Evolutionary conservation across 2,329 filamentous ascomycete genomes (phyloP).

Genomic region (Scleromitrula shiraiana): DNA sequence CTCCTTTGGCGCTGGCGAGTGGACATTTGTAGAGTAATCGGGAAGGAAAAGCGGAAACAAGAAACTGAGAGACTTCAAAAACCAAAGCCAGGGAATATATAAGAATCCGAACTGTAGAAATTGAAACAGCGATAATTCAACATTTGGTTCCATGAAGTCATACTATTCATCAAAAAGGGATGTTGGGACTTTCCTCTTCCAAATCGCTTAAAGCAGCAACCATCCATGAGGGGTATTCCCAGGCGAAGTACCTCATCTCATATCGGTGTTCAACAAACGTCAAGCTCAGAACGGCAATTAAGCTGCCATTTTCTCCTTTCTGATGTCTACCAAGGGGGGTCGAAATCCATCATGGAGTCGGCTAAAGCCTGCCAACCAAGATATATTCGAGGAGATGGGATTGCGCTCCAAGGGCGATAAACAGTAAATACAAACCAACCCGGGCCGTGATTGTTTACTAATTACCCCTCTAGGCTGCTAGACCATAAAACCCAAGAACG

Average conservation of each 20-base stretch:
- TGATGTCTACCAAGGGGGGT: conserved; percentile 26
- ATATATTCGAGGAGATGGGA: conserved; percentile 74
- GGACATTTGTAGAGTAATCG: conserved; percentile 17
- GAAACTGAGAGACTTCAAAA: not conserved
- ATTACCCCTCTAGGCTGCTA: conserved; percentile 47
- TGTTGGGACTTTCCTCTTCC: not conserved
- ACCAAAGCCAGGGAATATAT: too few species aligned
- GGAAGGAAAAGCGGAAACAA: not conserved
- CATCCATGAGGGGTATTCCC: not conserved
- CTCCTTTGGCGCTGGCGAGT: conserved; percentile 24
- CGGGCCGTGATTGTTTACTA: conserved; percentile 10
- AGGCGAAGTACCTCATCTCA: not conserved
- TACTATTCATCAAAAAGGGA: not conserved
- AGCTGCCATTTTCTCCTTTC: not conserved
- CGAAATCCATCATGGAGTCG: conserved; percentile 53
- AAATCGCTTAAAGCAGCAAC: not conserved
- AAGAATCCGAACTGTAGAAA: too few species aligned
- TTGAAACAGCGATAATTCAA: too few species aligned
- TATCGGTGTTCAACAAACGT: not conserved
- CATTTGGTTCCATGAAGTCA: too few species aligned
- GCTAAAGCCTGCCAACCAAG: conserved; percentile 64
- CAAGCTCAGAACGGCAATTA: not conserved
- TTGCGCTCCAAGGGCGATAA: conserved; percentile 87
- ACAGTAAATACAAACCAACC: conserved; percentile 44
- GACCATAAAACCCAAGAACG: conserved; percentile 71